These are phyloP conservation scores for Abelmoschus esculentus DNA, from an alignment of 345 rosid species.

Conservation along the genomic window DNA sequence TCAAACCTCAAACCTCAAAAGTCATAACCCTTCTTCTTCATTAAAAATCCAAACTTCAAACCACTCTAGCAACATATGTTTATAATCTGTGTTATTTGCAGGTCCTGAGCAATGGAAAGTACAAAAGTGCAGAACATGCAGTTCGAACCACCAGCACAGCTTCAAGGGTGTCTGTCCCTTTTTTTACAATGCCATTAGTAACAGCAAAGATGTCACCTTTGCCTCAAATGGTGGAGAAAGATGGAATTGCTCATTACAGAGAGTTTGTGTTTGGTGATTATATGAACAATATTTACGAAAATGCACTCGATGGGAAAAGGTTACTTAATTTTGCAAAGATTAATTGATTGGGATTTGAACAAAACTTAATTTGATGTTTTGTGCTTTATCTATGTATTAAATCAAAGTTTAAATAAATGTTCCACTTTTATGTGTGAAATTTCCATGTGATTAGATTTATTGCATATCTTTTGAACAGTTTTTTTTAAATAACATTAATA, in stretches of 20 bases:
- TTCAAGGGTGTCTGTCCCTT: conserved; percentile 51
- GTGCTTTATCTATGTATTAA: no score
- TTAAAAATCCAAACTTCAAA: no score
- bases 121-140: conserved; percentile 54
- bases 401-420: no score
- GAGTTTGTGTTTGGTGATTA: conserved; percentile 41
- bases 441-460: no score
- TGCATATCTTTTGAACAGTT: no score
- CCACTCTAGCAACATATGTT: no score
- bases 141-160: conserved; percentile 36
- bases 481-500: no score
- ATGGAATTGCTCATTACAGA: conserved; percentile 35
- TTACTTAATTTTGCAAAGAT: conserved; percentile 35
- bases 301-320: conserved; percentile 47
- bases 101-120: conserved; percentile 55
- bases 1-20: no score
- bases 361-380: no score
- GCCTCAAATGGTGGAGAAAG: conserved; percentile 33
- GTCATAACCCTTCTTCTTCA: no score
- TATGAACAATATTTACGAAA: conserved; percentile 43
- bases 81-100: neutral
- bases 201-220: conserved; percentile 37
- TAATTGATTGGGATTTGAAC: no score
- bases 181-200: conserved; percentile 38
- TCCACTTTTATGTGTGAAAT: no score